Base-by-base conservation (phyloP, 1,284 basidiomycete species). In the Ceraceosorus guamensis region DNA sequence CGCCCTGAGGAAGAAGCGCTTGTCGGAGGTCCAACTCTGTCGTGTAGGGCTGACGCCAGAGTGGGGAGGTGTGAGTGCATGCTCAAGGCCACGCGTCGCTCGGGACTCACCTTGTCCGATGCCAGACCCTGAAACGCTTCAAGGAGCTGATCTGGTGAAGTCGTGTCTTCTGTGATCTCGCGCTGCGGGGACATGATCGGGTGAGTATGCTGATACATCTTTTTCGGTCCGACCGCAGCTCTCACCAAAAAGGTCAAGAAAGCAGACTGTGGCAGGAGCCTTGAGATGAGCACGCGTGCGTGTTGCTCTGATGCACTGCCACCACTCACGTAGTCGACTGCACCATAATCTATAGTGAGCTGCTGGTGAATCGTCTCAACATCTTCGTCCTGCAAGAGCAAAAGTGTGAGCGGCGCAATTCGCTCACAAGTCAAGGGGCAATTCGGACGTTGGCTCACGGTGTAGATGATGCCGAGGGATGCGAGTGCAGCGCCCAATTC, bases 121-220 rank as follows among this genome's bases (percentile, higher is more conserved):
- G 91, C 90, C 46, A 96, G 86, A 6, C 89, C 89, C 48, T 89
- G 85, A 84, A 98, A 98, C 2, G 92, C 86, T 65, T 92, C 90
- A 18, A 89, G 84, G 59, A 98, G 82, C 73, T 97, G 93, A 55
- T 92, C 90, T 0, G 87, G 84, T 1, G 90, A 88, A 1, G 89
- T 92, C 55, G 93, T 90, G 74, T 97, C 95, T 79, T 97, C 90
- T 33, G 86, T 93, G 64, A 96, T 93, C 49, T 92, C 89, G 33
- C 70, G 67, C 76, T 98, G 78, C 61, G 96, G 86, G 62, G 91
- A 89, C 66, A 96, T 88, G 77, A 96, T 97, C 1, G 24, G 24
- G 24, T 24, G 24, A 24, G 24, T 3, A 24, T 24, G 24, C 24
- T 24, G 3, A 24, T 24, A 3, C 24, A 24, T 24, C 24, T 24